Conservation (phyloP, 768 basidiomycete species). For the Suillus hirtellus region DNA sequence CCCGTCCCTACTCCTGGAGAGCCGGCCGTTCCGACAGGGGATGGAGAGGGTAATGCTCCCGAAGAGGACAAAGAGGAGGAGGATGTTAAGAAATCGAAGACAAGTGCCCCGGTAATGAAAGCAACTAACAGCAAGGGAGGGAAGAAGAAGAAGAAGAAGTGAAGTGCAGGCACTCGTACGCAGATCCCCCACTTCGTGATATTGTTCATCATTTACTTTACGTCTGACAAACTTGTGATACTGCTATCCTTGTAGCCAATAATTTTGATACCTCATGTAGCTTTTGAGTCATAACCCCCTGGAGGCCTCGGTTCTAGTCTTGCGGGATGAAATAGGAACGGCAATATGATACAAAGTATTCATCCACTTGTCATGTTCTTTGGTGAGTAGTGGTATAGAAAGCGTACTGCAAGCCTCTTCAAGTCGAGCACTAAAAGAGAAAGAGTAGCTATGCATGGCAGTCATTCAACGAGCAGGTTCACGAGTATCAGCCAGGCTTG, state of each 20-base stretch:
- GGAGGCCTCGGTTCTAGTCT: background rate
- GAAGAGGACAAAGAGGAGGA: constrained; percentile 3
- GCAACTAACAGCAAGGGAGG: background rate
- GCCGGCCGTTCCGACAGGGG: background rate
- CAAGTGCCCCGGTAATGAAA: constrained; percentile 2
- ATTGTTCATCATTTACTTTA: constrained; percentile 5
- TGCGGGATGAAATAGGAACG: background rate
- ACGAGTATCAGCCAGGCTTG: background rate
- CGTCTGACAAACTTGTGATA: background rate
- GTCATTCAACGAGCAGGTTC: background rate
- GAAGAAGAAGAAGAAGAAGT: constrained; percentile 20
- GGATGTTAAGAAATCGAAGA: constrained; percentile 5
- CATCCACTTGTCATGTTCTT: background rate
- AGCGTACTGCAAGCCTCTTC: background rate
- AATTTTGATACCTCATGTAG: background rate
- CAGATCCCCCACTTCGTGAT: background rate
- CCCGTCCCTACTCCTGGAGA: constrained; percentile 7
- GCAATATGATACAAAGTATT: background rate
- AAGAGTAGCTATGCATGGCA: background rate
- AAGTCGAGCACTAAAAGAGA: too few relatives aligned
- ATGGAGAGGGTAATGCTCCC: constrained; percentile 9
- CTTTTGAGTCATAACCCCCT: background rate
- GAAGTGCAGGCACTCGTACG: background rate
- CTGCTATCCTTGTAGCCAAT: constrained; percentile 1
- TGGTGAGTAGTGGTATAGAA: background rate